Base-by-base conservation (phyloP, 1,284 basidiomycete species). In the Leccinum pseudoinsigne region DNA sequence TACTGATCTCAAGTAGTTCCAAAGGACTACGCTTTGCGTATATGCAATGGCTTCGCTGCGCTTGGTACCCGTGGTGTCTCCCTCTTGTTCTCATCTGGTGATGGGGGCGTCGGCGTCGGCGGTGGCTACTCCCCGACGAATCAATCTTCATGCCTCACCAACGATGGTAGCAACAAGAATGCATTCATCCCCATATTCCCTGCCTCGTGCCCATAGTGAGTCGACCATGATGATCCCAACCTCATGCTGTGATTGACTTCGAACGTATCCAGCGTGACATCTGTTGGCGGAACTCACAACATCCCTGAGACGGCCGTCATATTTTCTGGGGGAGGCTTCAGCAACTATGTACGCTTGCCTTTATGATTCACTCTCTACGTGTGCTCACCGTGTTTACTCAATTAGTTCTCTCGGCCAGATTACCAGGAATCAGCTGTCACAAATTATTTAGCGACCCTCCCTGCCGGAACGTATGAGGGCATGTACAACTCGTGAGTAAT, bases 81-180 rank as follows among this genome's bases (percentile, higher is more conserved):
- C 3, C 65, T 90, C 21, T 68, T 86, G 61, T 89, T 89, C 72
- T 80, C 84, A 21, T 86, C 85, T 21, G 90, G 90, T 12, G 89
- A 92, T 67, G 74, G 74, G n/a, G 90, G 90, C 57, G 90, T 90
- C 6, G 90, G 89, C 14, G 86, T 86, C 67, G 86, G 86, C 67
- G 81, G 42, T 79, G 0, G 65, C 86, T 67, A 28, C 26, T 10
- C 7, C 10, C 82, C 85, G 38, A 76, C 76, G 0, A 82, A 79
- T 14, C 81, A 84, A 58, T 36, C 71, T 31, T 6, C 31, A 47
- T 93, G 90, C 73, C 73, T 81, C 63, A 80, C 82, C 12, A 91
- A 91, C 69, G 82, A 86, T 60, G 86, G 84, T 7, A 77, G 67
- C 42, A 86, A 88, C 65, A 72, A 59, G 7, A 82, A 79, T 1